These are phyloP conservation scores for Saccharomycopsis vini DNA, from an alignment of 805 yeast species.

Conservation along the genomic window DNA sequence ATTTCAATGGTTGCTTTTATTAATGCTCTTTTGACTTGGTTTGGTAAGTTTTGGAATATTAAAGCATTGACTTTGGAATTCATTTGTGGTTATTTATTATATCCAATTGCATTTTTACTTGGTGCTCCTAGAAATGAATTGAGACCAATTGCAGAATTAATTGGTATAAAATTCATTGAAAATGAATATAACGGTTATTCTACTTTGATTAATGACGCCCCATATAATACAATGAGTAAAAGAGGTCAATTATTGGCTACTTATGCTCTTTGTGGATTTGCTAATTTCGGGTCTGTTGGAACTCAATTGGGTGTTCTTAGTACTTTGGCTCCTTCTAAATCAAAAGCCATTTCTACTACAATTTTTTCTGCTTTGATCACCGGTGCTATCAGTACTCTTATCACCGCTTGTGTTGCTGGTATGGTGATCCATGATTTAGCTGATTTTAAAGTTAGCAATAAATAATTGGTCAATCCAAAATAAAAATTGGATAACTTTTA, in stretches of 20 bases:
- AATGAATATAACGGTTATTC: conserved; percentile 51
- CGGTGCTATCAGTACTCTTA: conserved; percentile 45
- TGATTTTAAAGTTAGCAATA: conserved; percentile 15
- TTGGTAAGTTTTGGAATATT: conserved; percentile 56
- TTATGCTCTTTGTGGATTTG: conserved; percentile 54
- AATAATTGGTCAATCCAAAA: not conserved
- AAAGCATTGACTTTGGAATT: conserved; percentile 41
- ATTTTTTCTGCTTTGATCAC: conserved; percentile 41
- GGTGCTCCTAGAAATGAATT: conserved; percentile 49
- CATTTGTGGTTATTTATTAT: conserved; percentile 48
- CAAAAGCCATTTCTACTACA: conserved; percentile 38
- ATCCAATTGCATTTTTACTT: conserved; percentile 51
- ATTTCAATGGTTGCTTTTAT: conserved; percentile 49
- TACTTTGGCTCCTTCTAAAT: conserved; percentile 42
- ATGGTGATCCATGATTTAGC: conserved; percentile 48
- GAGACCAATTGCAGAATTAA: conserved; percentile 39
- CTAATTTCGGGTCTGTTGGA: conserved; percentile 54
- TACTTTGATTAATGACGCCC: conserved; percentile 33
- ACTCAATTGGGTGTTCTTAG: conserved; percentile 53
- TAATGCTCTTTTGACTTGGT: conserved; percentile 50
- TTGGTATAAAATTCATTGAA: conserved; percentile 51
- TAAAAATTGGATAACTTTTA: not conserved
- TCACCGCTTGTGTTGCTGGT: conserved; percentile 53
- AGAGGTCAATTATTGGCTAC: conserved; percentile 51
- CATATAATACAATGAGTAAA: conserved; percentile 37